Evolutionary conservation across 78 protist species (phyloP), one percentile per base, ranked within the genome.

Genomic region (Creolimax fragrantissima): DNA sequence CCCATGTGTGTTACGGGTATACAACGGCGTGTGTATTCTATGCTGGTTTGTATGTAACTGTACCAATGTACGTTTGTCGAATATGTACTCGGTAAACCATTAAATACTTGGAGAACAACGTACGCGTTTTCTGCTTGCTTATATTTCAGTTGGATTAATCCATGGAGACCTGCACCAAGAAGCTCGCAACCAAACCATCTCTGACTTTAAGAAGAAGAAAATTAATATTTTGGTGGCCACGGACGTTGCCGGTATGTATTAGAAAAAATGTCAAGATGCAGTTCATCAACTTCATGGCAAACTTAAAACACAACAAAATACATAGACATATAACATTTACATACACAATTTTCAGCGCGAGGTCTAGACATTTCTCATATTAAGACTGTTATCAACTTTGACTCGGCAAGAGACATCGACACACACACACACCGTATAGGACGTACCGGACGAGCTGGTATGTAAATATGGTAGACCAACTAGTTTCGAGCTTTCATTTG

Each of bases 371-470:
- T 96, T 5, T 3, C 88, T 2, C 11, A 41, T 0, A 81, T 96
- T 43, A 92, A 88, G 43, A 95, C 96, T 3, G 98, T 96, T 4
- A 90, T 97, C 90, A 95, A 93, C 91, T 96, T 84, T 44, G 98
- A 96, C 17, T 83, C 81, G 0, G 95, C 98, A 35, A 2, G 93
- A 35, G 92, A 95, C 42, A 93, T 96, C 35, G 97, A 96, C 41
- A 90, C 96, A n/a, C 97, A 97, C 89, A 94, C 95, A 36, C 98
- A 97, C 91, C 47, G 98, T 3, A 92, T 97, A 44, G 98, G 98
- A 24, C 91, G 98, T 43, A 96, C 97, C 7, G 97, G 98, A 3
- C 85, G 98, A 35, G 97, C 98, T 17, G 97, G 98, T 66, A 88
- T 41, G 5, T 2, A 81, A 85, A 39, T 84, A 88, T 5, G 39